Base-by-base conservation (phyloP, 129 eudicot species). In the Gnaphalium uliginosum region DNA sequence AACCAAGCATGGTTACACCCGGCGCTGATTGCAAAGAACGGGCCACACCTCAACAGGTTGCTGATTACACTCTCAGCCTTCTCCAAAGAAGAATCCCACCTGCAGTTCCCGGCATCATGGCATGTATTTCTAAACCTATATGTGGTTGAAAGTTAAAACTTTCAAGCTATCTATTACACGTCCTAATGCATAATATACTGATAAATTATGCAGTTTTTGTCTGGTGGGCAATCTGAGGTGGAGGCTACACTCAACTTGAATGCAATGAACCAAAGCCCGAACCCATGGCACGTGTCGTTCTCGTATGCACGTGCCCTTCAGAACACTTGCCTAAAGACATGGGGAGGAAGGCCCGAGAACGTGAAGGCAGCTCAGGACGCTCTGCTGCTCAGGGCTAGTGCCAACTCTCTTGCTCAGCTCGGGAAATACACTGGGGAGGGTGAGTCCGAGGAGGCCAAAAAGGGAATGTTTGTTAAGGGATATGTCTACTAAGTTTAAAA, bases 201-300 rank as follows among this genome's bases (percentile, higher is more conserved):
- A 60, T 60, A 18, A 59, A 22, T 37, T n/a, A 51, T 61, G 78
- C 96, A 90, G 96, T 90, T 90, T 58, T 88, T 90, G 85, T 90
- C 96, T 1, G 96, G 96, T 26, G 96, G 96, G 18, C 96, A 90
- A 86, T 90, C 96, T 24, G 96, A 90, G 83, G 86, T 90, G 64
- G 96, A 90, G 76, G 94, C 94, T 2, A 88, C 94, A 30, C 81
- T 88, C 26, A 90, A 91, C 95, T 79, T 91, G 87, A 91, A 91
- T 30, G 95, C 90, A 8, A 91, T 91, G 95, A 91, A 88, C 95
- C 95, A 88, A 72, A 76, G 85, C 76, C 96, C 96, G 6, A 91
- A 88, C 92, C 97, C 95, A 63, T 88, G 97, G 97, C 95, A 91
- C 50, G 97, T 91, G 64, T 91, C 97, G 24, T 91, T 91, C 83